A percentile compares a stretch with the other conserved stretches of the same genome.
phyloP scores from a whole-genome alignment of 371 early-diverging fungal genomes.

The Mortierella sp. region DNA sequence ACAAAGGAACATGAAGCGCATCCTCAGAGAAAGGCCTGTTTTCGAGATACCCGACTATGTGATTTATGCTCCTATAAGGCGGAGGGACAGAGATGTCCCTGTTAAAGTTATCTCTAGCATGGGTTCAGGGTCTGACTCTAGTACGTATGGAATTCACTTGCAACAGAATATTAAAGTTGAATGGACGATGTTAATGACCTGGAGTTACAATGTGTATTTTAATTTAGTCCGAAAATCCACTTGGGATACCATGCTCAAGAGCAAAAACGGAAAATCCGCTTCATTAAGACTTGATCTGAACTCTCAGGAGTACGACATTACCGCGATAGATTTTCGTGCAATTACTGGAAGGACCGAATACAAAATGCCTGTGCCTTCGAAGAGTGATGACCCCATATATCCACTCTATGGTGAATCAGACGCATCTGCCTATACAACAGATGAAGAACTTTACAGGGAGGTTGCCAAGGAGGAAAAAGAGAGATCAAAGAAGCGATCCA shows the following conservation, averaged over 20 bases:
- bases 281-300: conserved; percentile 14
- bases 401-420: conserved; percentile 67
- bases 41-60: conserved; percentile 25
- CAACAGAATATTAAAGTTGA: background rate
- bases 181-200: background rate
- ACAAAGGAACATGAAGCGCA: conserved; percentile 34
- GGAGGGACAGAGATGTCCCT: conserved; percentile 27
- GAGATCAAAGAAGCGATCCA: conserved; percentile 7
- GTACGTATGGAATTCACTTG: background rate
- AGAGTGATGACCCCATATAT: conserved; percentile 53
- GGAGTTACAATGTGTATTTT: background rate
- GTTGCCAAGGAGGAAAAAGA: conserved; percentile 27
- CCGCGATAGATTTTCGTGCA: conserved; percentile 31
- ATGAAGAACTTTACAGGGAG: conserved; percentile 39
- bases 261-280: background rate
- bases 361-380: background rate
- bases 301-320: conserved; percentile 13
- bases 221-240: conserved; percentile 21
- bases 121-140: background rate
- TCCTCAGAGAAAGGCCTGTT: conserved; percentile 30
- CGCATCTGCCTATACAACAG: conserved; percentile 56
- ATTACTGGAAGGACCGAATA: conserved; percentile 4
- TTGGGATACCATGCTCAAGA: conserved; percentile 36
- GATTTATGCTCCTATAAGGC: conserved; percentile 34
- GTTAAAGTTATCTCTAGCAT: conserved; percentile 17